Evolutionary conservation across 495 filamentous ascomycete species (phyloP), one percentile per base, ranked within the genome.

Genomic region (Letharia lupina): DNA sequence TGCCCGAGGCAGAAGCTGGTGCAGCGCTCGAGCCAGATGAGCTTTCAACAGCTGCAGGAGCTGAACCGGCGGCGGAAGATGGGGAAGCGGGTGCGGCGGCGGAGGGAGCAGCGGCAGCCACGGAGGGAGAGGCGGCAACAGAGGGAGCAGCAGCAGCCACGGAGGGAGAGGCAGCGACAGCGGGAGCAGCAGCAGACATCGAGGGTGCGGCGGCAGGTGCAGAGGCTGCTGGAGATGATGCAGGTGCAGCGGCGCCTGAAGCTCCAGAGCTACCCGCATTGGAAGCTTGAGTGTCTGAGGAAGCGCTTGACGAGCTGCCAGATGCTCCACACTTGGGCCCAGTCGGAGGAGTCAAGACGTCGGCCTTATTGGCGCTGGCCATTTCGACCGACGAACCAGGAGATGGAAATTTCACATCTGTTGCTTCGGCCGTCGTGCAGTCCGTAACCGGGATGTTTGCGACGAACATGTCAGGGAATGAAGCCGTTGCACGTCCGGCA

Each of bases 391-490:
- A 68, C 18, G 37, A 7, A 15, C 70, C 70, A 15, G 70, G 70
- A 31, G 70, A 40, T 33, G 70, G 70, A 20, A 70, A 72, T 15
- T 54, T 47, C 8, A 65, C 15, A n/a, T 73, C 56, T 12, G 73
- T 56, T 3, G 68, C 65, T 39, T 77, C 76, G 6, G 69, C 68
- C n/a, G 77, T 76, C 20, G 65, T 66, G 64, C 77, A 76, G n/a
- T 66, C 68, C 15, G 62, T 65, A 13, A 39, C 68, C 12, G 73
- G 71, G 41, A 88, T 74, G 62, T 89, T 88, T 63, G 86, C 85
- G 7, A 80, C 70, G 72, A 87, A 88, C 63, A 88, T 75, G 10
- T 79, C 73, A 0, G 87, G 87, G 45, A 67, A 70, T 13, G 58
- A 58, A 20, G 69, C 12, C 20, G 61, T 62, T n/a, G 63, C 70